Conservation (phyloP, 345 rosid species). For the Luvunga scandens region DNA sequence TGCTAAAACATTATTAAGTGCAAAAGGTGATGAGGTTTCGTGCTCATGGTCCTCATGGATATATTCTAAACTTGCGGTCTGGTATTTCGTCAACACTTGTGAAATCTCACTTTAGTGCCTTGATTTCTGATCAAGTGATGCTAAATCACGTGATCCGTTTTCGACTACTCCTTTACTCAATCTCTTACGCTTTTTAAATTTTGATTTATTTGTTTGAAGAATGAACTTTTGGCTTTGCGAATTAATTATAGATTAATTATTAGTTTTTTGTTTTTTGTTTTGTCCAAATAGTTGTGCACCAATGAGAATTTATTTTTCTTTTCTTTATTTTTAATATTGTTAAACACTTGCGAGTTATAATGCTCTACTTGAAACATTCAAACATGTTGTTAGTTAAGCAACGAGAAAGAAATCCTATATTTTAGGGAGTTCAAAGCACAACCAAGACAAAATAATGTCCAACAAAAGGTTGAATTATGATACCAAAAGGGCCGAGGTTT, state of each 20-base stretch:
- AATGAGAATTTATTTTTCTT: too few species aligned
- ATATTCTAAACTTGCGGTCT: slow-evolving; percentile 9
- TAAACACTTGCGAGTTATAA: too few species aligned
- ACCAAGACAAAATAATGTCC: background rate
- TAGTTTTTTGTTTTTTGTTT: too few species aligned
- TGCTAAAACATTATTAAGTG: background rate
- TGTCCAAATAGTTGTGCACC: too few species aligned
- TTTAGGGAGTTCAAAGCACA: background rate
- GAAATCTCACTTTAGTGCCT: slow-evolving; percentile 7
- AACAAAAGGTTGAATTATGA: background rate
- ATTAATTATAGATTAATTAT: too few species aligned
- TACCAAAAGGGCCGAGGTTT: background rate
- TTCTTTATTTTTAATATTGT: background rate
- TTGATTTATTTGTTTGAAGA: background rate
- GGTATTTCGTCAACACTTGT: background rate
- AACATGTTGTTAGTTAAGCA: too few species aligned
- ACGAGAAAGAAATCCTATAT: too few species aligned
- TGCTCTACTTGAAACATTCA: background rate
- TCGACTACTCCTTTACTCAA: background rate
- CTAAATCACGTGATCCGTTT: slow-evolving; percentile 25
- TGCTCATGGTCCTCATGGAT: background rate
- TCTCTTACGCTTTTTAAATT: background rate
- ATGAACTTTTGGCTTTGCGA: too few species aligned
- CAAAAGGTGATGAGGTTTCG: background rate
- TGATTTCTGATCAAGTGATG: slow-evolving; percentile 30